Evolutionary conservation across 208 protist genomes (phyloP), one percentile per base, ranked within the genome.

Genomic region (Leishmania arabica): DNA sequence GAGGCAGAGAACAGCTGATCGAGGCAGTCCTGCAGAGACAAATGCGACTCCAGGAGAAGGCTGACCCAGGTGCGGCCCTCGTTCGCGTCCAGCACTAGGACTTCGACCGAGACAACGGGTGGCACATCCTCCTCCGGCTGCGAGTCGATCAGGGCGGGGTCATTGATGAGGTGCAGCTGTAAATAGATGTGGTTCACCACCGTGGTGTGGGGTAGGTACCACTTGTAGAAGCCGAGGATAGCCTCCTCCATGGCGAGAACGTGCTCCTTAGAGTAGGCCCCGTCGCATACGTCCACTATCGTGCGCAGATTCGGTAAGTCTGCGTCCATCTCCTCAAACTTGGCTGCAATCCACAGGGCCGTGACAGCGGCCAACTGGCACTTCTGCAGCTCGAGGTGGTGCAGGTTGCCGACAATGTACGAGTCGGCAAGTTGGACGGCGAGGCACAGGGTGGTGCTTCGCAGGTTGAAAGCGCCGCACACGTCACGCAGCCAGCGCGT

Each of bases 261-360:
- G 58, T 93, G 80, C 51, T 87, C 76, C 37, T 80, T 76, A 37
- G 81, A 75, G 89, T 97, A 97, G 34, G 91, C 88, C 49, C 84
- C 79, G 69, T 95, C 93, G 84, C 93, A 95, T 27, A 97, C 89
- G 9, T 93, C 88, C n/a, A 95, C 91, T 34, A 97, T 86, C 77
- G 91, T 91, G 31, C 81, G 84, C 68, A 95, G 79, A 37, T 70
- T 87, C 2, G 91, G 93, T 42, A 97, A 75, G 77, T 91, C 88
- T 19, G 82, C 76, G 65, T 95, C 90, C 86, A 95, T 91, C 73
- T 97, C 92, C 77, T 97, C 93, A 80, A 95, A 97, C 82, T 97
- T 97, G 42, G 93, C 89, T 6, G 93, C 90, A 53, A 95, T 89
- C 93, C 93, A 97, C 19, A 97, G 80, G 19, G 84, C 88, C 17